A percentile compares a stretch with the other conserved stretches of the same genome.
Evolutionary conservation across 2,329 filamentous ascomycete species (phyloP).

Genomic region (Intubia oerlemansii): DNA sequence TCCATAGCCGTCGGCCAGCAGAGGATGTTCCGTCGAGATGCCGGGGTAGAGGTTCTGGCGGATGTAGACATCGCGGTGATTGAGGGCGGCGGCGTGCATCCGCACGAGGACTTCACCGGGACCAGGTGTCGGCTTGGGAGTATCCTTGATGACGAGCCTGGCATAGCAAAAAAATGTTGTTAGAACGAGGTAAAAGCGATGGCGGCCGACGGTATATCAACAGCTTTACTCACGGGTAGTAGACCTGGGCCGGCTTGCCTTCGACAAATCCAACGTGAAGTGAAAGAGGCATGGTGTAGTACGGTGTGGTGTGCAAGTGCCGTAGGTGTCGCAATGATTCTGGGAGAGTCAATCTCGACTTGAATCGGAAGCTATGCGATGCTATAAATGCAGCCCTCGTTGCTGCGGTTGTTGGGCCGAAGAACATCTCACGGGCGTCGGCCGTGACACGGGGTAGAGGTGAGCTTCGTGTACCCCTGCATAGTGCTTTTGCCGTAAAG

Average conservation of each 20-base stretch:
- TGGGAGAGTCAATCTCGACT: no score
- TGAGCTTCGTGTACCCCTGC: no score
- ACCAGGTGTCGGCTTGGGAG: conserved; percentile 40
- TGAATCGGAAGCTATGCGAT: no score
- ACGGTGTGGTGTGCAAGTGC: background rate
- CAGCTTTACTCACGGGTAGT: conserved; percentile 53
- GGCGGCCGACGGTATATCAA: no score
- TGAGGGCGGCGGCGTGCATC: conserved; percentile 62
- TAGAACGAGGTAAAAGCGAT: no score
- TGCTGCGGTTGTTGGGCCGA: no score
- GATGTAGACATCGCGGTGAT: conserved; percentile 90
- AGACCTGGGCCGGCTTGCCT: conserved; percentile 64
- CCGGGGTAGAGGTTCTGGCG: conserved; percentile 80
- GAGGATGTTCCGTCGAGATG: conserved; percentile 55
- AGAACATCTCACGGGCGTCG: no score
- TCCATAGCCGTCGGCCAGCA: conserved; percentile 70
- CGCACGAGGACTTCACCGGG: conserved; percentile 52
- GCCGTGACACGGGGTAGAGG: no score
- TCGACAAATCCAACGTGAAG: conserved; percentile 48
- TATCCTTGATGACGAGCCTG: conserved; percentile 36
- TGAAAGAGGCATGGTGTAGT: conserved; percentile 26
- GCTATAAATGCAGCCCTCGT: no score
- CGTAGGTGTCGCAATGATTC: no score
- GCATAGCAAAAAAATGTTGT: background rate
- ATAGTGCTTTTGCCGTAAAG: no score